A percentile compares a stretch with the other conserved stretches of the same genome.
Evolutionary conservation across 202 grass and related monocot species (phyloP).

Genomic region (Musa balbisiana): DNA sequence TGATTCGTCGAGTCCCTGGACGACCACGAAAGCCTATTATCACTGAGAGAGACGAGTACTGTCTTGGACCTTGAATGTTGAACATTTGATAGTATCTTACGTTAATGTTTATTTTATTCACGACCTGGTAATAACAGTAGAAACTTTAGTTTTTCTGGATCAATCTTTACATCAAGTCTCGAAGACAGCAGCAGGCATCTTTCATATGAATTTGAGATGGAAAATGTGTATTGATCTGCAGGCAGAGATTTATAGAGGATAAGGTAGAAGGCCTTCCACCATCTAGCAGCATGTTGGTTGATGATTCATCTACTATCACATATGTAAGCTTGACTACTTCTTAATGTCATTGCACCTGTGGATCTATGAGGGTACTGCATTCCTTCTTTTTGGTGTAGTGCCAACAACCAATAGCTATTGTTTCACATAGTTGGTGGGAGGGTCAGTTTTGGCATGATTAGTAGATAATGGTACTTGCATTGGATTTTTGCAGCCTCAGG

Average conservation of each 20-base stretch:
- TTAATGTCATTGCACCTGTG: background rate
- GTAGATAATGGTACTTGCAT: conserved; percentile 8
- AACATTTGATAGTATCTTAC: conserved; percentile 25
- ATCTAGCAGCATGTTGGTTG: conserved; percentile 34
- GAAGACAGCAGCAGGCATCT: background rate
- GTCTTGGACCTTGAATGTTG: conserved; percentile 39
- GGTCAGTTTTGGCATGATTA: background rate
- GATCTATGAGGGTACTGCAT: conserved; percentile 11
- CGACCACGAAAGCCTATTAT: conserved; percentile 66
- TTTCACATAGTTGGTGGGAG: background rate
- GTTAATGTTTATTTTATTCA: conserved; percentile 1
- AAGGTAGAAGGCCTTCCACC: conserved; percentile 44
- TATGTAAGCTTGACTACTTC: conserved; percentile 51
- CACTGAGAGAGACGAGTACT: conserved; percentile 72
- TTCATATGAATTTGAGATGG: conserved; percentile 12
- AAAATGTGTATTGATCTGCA: conserved; percentile 33
- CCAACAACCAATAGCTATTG: background rate
- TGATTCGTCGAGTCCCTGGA: conserved; percentile 93
- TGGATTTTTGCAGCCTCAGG: conserved; percentile 69
- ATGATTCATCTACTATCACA: conserved; percentile 49
- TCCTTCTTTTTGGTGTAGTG: conserved; percentile 11
- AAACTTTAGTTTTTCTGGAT: background rate
- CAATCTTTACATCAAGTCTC: background rate
- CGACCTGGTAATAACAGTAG: background rate
- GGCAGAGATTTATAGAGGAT: conserved; percentile 58